Base-by-base conservation (phyloP, 2,329 filamentous ascomycete genomes). In the Colletotrichum sojae region DNA sequence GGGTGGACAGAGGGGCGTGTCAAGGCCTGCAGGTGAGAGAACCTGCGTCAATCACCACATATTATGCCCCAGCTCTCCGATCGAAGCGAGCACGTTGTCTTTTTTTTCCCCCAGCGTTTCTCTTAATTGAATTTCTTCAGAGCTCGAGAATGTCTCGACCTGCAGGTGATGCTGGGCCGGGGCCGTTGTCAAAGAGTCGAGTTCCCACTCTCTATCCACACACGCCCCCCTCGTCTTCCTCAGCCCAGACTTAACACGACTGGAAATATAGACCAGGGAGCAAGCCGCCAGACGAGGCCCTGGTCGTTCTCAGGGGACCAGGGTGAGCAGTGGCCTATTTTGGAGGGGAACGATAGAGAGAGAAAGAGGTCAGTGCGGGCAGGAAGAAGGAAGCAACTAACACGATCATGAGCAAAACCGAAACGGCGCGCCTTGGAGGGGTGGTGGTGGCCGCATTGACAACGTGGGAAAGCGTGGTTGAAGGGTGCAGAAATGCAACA, bases 241-340 rank as follows among this genome's bases (percentile, higher is more conserved):
- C 53, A 40, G 31, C 49, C 59, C 22, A 46, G 49, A 51, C 54
- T 65, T 45, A 45, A 59, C 48, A 16, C n/a, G 61, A 65, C 22
- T 27, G 31, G 22, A 25, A 15, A 25, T 65, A 66, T 69, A 43
- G 61, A 54, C 61, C 55, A 60, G 61, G 61, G 43, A 36, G n/a
- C 3, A 6, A 18, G 45, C n/a, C 18, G 18, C 40, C 27, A 51
- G 48, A 39, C 49, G 58, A 53, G 54, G 55, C 27, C n/a, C 46
- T 9, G 27, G 27, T 31, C 27, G 6, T 22, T 22, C 20, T 20
- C 36, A 25, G 22, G 49, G 48, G 36, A 69, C 54, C 31, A 20
- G 66, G 66, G 25, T 63, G 10, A 18, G 27, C 25, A 20, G 25
- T 25, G 20, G 39, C 43, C 52, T 31, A 48, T 57, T 31, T 36